Evolutionary conservation across 2,329 filamentous ascomycete species (phyloP), one percentile per base, ranked within the genome.

Genomic region (Phialophora tarda): DNA sequence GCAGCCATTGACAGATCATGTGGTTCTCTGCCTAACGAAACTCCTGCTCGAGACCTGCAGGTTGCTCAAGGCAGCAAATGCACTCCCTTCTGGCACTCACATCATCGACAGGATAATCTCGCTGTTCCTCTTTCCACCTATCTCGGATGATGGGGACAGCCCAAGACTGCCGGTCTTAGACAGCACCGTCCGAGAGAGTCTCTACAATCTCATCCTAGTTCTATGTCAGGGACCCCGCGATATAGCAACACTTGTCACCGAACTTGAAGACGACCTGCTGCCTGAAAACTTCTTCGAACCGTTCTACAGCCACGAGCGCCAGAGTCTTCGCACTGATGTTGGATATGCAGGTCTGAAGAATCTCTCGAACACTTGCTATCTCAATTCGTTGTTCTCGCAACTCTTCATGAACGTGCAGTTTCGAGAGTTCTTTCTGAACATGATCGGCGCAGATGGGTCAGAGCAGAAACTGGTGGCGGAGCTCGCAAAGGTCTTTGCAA

Each of bases 381-480:
- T 98, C 75, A 99, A 99, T 76, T 98, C 95, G 0, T 82, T 99
- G 0, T 85, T 98, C 67, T 94, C 93, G 0, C 95, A 99, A 75
- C 86, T 99, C 0, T 99, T 94, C 81, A 98, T 97, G 92, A 98
- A 99, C 75, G 80, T 91, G 17, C 85, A 88, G 6, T 98, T 99
- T 74, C 89, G 95, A 21, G 84, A 86, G 17, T 97, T 98, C 77
- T 91, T 99, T 72, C 83, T 98, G 67, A 78, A 82, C 64, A 53
- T 64, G 38, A 78, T 82, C 8, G 80, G 91, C 26, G 77, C 82
- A 14, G 86, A 90, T 68, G 77, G 81, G 12, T 78, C 81, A 2
- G 82, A 84, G 32, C 91, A 95, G 73, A 84, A 82, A 62, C 83
- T 98, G 3, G 85, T 99, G 1, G 82, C 82, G 63, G 88, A 93